Conservation (phyloP, 208 protist species). For the Entamoeba dispar region DNA sequence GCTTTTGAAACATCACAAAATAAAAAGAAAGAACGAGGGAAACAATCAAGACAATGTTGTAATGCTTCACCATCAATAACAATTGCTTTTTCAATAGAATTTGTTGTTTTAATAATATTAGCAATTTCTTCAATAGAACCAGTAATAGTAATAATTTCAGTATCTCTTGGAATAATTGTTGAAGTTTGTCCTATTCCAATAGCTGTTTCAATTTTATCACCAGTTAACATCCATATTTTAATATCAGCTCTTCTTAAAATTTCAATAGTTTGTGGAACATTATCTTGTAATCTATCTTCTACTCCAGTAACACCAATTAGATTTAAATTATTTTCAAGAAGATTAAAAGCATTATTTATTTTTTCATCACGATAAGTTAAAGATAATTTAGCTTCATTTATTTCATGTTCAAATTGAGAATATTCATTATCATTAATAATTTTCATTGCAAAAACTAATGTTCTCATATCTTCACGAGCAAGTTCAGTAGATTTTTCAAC, state of each 20-base stretch:
- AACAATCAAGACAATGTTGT: not conserved
- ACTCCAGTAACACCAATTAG: constrained; percentile 28
- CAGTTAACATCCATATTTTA: constrained; percentile 83
- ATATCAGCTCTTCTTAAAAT: constrained; percentile 45
- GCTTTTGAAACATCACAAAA: not conserved
- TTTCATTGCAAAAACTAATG: not conserved
- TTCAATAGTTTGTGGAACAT: constrained; percentile 32
- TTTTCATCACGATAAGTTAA: not conserved
- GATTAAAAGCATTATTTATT: not conserved
- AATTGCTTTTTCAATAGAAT: not conserved
- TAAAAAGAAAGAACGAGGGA: not conserved
- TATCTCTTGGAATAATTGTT: constrained; percentile 27
- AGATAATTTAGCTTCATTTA: not conserved
- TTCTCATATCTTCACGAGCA: not conserved
- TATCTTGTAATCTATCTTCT: constrained; percentile 35
- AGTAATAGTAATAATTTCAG: not conserved
- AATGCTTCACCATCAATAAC: not conserved
- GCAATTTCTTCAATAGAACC: not conserved
- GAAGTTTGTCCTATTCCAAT: constrained; percentile 65
- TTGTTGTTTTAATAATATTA: not conserved
- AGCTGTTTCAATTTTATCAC: constrained; percentile 88
- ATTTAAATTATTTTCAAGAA: not conserved
- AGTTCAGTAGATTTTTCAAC: not conserved
- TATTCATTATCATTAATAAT: not conserved
- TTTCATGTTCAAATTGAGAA: not conserved